Conservation (phyloP, 345 rosid species). For the Murraya paniculata region DNA sequence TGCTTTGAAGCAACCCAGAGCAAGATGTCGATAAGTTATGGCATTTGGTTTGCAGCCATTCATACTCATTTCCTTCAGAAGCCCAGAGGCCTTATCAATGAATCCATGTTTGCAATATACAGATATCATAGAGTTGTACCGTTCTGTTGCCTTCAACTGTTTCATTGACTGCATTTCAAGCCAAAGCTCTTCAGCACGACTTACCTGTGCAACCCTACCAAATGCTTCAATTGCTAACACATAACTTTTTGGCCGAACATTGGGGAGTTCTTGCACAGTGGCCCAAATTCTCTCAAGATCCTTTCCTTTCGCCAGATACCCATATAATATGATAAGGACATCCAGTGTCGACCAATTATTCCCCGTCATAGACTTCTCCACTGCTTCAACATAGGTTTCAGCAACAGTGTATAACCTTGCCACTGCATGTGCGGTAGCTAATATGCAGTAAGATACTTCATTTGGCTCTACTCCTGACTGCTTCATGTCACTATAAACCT, state of each 20-base stretch:
- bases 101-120: conserved; percentile 65
- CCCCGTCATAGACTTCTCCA: conserved; percentile 65
- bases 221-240: conserved; percentile 72
- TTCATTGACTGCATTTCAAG: conserved; percentile 58
- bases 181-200: conserved; percentile 81
- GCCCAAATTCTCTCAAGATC: conserved; percentile 67
- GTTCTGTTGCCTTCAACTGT: conserved; percentile 64
- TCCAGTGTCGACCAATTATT: conserved; percentile 89
- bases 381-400: conserved; percentile 72
- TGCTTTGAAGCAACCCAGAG: conserved; percentile 80
- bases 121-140: conserved; percentile 69
- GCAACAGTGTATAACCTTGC: conserved; percentile 80
- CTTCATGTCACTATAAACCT: conserved; percentile 64
- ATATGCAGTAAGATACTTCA: conserved; percentile 79
- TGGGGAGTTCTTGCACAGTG: conserved; percentile 49
- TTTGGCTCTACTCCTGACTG: conserved; percentile 58
- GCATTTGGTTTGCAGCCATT: conserved; percentile 67
- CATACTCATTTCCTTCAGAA: conserved; percentile 61
- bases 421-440: conserved; percentile 81
- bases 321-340: conserved; percentile 69
- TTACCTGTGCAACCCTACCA: conserved; percentile 53
- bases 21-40: conserved; percentile 77
- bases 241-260: conserved; percentile 63
- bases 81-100: conserved; percentile 54
- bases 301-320: conserved; percentile 60